Base-by-base conservation (phyloP, 208 protist genomes). In the Strigomonas culicis region DNA sequence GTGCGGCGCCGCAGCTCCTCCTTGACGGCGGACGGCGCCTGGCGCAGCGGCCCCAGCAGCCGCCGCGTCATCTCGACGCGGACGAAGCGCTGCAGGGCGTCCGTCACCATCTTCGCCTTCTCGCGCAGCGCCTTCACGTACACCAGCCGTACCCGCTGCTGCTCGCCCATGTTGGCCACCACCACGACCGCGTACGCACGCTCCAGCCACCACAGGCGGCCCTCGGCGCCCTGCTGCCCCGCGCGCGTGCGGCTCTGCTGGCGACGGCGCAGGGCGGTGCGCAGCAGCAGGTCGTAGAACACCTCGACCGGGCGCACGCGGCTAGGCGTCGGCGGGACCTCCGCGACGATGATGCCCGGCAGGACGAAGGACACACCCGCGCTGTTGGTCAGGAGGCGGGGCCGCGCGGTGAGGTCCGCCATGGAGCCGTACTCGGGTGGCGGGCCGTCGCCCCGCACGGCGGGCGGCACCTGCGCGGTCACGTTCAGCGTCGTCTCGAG, bases 61-160 rank as follows among this genome's bases (percentile, higher is more conserved):
- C 30, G 15, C 17, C 17, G 21, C 6, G 30, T 47, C 4, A 27
- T 31, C 17, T 15, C 36, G 19, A 27, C 11, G 17, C 19, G 7
- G 19, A 73, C 62, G 0, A 61, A 60, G 3, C 31, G 17, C 15
- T 61, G 60, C 17, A 77, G 28, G 2, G 28, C 24, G 0, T 57
- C 67, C 30, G 52, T 47, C 22, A 68, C 49, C 19, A 55, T 58
- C 0, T 43, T 36, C 0, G 55, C 50, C 4, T 66, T 56, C 34
- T 75, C 56, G 4, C 64, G 76, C 17, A 82, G 41, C 2, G 72
- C 68, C 31, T 71, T 72, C 21, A 52, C 31, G 66, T 79, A 69
- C n/a, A 76, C 25, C 32, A 82, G 58, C 61, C 71, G 68, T 2
- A 71, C 47, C 17, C 70, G 70, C 65, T 79, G 72, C 65, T 79